phyloP scores from a whole-genome alignment of 129 eudicot species.

The Saposhnikovia divaricata region DNA sequence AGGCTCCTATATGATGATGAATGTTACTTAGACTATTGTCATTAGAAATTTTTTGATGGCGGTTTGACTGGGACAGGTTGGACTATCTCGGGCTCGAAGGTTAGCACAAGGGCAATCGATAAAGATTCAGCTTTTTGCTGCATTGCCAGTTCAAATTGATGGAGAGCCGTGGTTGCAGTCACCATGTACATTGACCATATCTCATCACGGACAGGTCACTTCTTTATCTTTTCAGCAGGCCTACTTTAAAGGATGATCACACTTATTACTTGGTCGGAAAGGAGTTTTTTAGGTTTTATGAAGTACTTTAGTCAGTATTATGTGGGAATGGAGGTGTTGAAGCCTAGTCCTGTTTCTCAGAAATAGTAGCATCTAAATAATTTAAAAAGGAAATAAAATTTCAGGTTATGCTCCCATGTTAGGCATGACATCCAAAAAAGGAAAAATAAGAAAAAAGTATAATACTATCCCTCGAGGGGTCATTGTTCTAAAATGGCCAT shows the following conservation, averaged over 20 bases:
- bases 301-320: not conserved
- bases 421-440: not conserved
- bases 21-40: not conserved
- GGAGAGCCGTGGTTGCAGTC: constrained; percentile 97
- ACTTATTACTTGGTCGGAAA: not conserved
- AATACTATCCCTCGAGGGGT: not conserved
- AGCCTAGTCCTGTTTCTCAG: not conserved
- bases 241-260: not conserved
- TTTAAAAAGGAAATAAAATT: not conserved
- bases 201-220: constrained; percentile 95
- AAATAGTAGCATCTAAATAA: not conserved
- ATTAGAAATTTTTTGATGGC: not conserved
- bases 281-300: not conserved
- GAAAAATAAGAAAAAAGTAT: not conserved
- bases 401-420: not conserved
- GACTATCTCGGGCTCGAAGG: constrained; percentile 90
- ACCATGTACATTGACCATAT: constrained; percentile 79
- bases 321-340: not conserved
- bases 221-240: constrained; percentile 6
- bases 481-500: not conserved
- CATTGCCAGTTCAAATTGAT: constrained; percentile 91
- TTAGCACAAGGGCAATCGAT: constrained; percentile 87
- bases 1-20: not conserved
- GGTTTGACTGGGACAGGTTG: constrained; percentile 46
- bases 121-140: constrained; percentile 83